A percentile compares a stretch with the other conserved stretches of the same genome.
These are phyloP conservation scores for Pterocarpus macrocarpus DNA, from an alignment of 306 rosid species.

Conservation along the genomic window DNA sequence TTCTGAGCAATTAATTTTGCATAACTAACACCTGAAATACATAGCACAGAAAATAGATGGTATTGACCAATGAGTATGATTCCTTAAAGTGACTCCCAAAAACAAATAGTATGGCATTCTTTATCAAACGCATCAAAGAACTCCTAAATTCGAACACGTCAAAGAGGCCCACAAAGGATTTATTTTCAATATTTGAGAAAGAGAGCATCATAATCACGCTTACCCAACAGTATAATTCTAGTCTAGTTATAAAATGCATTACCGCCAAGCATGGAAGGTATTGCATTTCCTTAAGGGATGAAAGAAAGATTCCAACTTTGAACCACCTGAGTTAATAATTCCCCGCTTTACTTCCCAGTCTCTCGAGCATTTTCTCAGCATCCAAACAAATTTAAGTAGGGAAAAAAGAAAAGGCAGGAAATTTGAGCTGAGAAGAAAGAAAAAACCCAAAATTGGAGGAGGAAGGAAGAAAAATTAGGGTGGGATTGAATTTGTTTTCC, in stretches of 20 bases:
- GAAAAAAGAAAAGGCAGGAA: background rate
- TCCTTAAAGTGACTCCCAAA: conserved; percentile 31
- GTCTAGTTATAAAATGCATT: background rate
- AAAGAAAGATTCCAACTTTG: background rate
- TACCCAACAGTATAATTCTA: background rate
- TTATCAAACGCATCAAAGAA: conserved; percentile 28
- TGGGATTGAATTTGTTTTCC: too few species aligned
- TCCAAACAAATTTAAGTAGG: conserved; percentile 2
- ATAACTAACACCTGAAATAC: conserved; percentile 56
- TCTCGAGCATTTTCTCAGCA: background rate
- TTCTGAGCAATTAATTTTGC: conserved; percentile 84
- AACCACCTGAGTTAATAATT: background rate
- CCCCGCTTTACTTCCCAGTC: background rate
- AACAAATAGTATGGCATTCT: conserved; percentile 29
- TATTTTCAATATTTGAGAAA: background rate
- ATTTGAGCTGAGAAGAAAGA: background rate
- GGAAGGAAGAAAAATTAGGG: too few species aligned
- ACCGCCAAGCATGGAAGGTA: background rate
- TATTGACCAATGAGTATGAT: conserved; percentile 30
- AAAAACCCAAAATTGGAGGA: too few species aligned
- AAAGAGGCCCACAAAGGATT: conserved; percentile 20
- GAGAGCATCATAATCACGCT: conserved; percentile 21
- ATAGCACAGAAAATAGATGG: conserved; percentile 21
- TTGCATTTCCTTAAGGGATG: background rate
- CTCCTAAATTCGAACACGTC: conserved; percentile 27